Base-by-base conservation (phyloP, 768 basidiomycete species). In the Brasilioporus rufonigricans region DNA sequence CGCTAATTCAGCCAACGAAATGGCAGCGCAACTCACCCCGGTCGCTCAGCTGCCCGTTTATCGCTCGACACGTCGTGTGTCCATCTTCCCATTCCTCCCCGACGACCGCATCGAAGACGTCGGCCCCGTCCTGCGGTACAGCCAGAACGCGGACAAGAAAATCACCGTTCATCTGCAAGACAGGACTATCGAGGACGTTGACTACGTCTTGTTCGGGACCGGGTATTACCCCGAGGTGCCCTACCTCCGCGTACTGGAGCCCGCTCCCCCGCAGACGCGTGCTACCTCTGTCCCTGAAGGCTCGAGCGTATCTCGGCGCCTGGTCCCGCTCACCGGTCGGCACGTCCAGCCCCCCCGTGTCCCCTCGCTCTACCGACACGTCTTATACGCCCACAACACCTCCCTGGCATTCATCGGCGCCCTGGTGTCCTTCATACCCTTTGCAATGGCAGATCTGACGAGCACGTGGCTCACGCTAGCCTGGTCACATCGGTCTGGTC, bases 1-100 rank as follows among this genome's bases (percentile, higher is more conserved):
- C 23, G 81, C 77, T 19, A 79, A 81, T 47, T 81, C 80, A 2
- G 71, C 74, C 33, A 82, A 82, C 58, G 81, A 82, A 46, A 77
- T 82, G 36, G 77, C 77, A 1, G 74, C 76, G 1, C 79, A 80
- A 33, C 69, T 81, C 0, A 72, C 71, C 0, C 52, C 71, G 0
- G 64, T 79, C 14, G 72, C 73, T 1, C 56, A 66, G 33, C 55
- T 66, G 1, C 80, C 81, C 5, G 71, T 81, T 0, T 77, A 76
- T 57, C 77, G 80, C 43, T 79, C 76, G 13, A 72, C 75, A 24
- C 77, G 80, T 2, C 73, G 76, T 0, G 67, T 72, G 12, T 72
- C 73, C 8, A 69, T 79, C 59, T 78, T 76, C 48, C 72, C 74
- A 1, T 71, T 65, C 48, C 74, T 82, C 13, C 74, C 75, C 1